Base-by-base conservation (phyloP, 768 basidiomycete genomes). In the Saitozyma sp. region DNA sequence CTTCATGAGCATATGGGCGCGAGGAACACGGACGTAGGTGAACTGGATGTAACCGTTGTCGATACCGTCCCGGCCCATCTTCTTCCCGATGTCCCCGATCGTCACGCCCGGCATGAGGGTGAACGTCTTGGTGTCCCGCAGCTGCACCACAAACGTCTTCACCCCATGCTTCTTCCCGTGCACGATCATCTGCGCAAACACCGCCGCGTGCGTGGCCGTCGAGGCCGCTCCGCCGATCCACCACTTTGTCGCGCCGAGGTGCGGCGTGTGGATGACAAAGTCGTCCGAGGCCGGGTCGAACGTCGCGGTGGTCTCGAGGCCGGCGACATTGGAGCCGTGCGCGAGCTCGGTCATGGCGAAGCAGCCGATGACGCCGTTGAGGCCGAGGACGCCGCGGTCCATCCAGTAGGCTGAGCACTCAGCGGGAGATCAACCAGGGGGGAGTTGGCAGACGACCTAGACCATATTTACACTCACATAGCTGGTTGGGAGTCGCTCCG, bases 201-300 rank as follows among this genome's bases (percentile, higher is more conserved):
- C 81, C 41, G 80, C 78, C 40, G 78, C 78, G 64, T 82, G 82
- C 1, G 81, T 82, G 9, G 82, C 82, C 3, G 81, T 81, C 40
- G 75, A 76, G 4, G 82, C 82, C 0, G 82, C 81, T 56, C 81
- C 81, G 45, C 82, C 82, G 64, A 82, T 82, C 82, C 82, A 82
- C 81, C 82, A 82, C 64, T 82, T 82, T 10, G 82, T 82, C 6
- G 82, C 82, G 1, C 74, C 74, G 39, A 82, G 66, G 62, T 75
- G 75, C 29, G 82, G 82, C 8, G 82, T 82, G 61, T 82, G 81
- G 37, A 82, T 80, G 50, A 82, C 65, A 56, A 82, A 82, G 64
- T 82, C 80, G 73, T 82, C 82, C 0, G 78, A 66, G 20, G 57
- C 48, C 14, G 68, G 67, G 63, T 82, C 82, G 59, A 82, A 81